Percentiles rank a stretch among this genome's conserved stretches.
phyloP scores from a whole-genome alignment of 441 rosid species.

The Populus trichocarpa region DNA sequence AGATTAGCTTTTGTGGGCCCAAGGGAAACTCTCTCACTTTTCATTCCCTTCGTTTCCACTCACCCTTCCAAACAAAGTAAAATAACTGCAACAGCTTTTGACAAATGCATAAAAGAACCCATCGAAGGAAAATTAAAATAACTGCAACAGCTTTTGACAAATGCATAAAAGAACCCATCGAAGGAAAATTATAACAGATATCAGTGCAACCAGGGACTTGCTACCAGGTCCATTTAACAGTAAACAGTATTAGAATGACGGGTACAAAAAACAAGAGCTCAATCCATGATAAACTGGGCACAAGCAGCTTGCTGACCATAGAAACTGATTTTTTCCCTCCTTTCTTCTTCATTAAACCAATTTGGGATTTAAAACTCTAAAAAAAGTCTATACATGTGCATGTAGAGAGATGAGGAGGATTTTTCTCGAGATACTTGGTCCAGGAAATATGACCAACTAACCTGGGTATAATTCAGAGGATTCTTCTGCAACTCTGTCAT shows the following conservation, averaged over 20 bases:
- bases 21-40: too few species aligned
- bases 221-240: not conserved
- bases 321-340: too few species aligned
- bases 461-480: slow-evolving; percentile 94
- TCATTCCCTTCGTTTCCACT: not conserved
- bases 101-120: not conserved
- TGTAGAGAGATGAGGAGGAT: not conserved
- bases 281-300: too few species aligned
- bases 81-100: not conserved
- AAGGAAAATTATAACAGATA: not conserved
- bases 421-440: not conserved
- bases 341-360: too few species aligned
- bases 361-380: too few species aligned
- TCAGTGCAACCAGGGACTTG: not conserved
- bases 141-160: not conserved
- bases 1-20: too few species aligned
- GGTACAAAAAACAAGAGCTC: not conserved
- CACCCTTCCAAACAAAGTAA: not conserved
- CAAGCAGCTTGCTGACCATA: too few species aligned
- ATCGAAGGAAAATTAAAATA: not conserved
- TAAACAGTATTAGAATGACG: not conserved
- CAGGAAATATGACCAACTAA: slow-evolving; percentile 15
- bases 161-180: not conserved
- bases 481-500: slow-evolving; percentile 80
- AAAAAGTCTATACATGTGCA: not conserved